Percentiles rank a stretch among this genome's conserved stretches.
phyloP scores from a whole-genome alignment of 1,284 basidiomycete species.

The Apiotrichum mycotoxinovorans region DNA sequence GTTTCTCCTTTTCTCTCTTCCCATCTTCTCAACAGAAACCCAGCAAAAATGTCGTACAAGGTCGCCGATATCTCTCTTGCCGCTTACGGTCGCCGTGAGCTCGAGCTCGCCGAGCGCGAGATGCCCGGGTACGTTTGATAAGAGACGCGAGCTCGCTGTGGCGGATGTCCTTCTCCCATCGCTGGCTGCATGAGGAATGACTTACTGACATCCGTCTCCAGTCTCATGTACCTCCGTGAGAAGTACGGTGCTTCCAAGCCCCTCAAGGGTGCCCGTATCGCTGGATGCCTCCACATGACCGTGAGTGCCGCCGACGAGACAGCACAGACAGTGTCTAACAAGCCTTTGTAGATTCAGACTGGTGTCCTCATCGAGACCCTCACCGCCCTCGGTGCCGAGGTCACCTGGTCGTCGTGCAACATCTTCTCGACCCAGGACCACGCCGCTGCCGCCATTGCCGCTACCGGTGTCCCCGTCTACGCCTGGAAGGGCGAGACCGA shows the following conservation, averaged over 20 bases:
- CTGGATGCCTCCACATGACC: slow-evolving; percentile 97
- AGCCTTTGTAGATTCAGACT: too few species aligned
- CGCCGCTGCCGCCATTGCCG: slow-evolving; percentile 96
- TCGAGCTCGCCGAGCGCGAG: slow-evolving; percentile 81
- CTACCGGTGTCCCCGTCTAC: slow-evolving; percentile 95
- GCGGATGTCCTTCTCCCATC: too few species aligned
- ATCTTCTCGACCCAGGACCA: slow-evolving; percentile 99
- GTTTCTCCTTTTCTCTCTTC: neutral
- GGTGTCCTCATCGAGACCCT: slow-evolving; percentile 90
- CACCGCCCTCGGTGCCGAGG: slow-evolving; percentile 89
- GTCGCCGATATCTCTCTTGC: slow-evolving; percentile 86
- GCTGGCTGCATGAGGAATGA: neutral
- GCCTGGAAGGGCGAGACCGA: slow-evolving; percentile 99
- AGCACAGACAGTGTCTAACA: too few species aligned
- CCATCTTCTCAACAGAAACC: slow-evolving; percentile 8
- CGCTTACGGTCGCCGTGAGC: slow-evolving; percentile 80
- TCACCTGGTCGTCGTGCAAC: slow-evolving; percentile 99
- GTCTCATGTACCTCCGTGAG: slow-evolving; percentile 86
- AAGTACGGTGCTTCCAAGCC: slow-evolving; percentile 84
- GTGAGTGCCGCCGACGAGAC: neutral
- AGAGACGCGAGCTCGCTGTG: too few species aligned
- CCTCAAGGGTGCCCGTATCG: slow-evolving; percentile 91
- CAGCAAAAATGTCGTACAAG: slow-evolving; percentile 36
- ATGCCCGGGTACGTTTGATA: slow-evolving; percentile 33
- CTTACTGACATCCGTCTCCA: slow-evolving; percentile 11